These are phyloP conservation scores for Suillus weaverae DNA, from an alignment of 768 basidiomycete genomes.

Conservation along the genomic window DNA sequence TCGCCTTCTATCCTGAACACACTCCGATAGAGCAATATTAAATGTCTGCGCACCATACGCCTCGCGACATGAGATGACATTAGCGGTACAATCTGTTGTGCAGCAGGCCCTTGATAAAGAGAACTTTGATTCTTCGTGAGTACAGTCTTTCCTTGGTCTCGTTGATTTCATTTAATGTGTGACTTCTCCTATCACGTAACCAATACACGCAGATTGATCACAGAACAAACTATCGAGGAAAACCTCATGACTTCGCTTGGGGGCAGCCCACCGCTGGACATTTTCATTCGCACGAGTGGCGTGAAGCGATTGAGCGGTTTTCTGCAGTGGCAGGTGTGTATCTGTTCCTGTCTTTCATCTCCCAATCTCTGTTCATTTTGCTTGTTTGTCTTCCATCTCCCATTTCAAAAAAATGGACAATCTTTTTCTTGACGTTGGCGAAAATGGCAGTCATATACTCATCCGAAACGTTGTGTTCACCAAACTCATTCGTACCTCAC, in stretches of 20 bases:
- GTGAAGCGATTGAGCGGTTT: slow-evolving; percentile 89
- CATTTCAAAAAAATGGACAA: slow-evolving; percentile 39
- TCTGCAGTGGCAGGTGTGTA: slow-evolving; percentile 90
- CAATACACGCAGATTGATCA: neutral
- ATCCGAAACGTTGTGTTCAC: neutral
- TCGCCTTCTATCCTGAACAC: slow-evolving; percentile 1
- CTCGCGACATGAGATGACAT: slow-evolving; percentile 87
- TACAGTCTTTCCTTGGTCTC: neutral
- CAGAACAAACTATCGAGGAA: slow-evolving; percentile 32
- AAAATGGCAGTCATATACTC: neutral
- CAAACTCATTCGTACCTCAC: slow-evolving; percentile 3
- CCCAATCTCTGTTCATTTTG: neutral
- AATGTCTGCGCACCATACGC: slow-evolving; percentile 94
- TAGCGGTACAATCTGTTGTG: slow-evolving; percentile 53
- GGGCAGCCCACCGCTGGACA: slow-evolving; percentile 80
- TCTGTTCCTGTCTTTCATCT: slow-evolving; percentile 1
- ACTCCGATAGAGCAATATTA: slow-evolving; percentile 65
- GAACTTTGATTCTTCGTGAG: slow-evolving; percentile 29
- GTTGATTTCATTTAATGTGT: slow-evolving; percentile 3
- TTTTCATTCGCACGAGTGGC: slow-evolving; percentile 89
- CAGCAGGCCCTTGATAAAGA: slow-evolving; percentile 34
- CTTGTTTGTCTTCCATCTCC: slow-evolving; percentile 33
- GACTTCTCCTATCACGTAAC: neutral
- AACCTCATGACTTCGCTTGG: slow-evolving; percentile 65
- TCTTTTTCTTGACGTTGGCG: slow-evolving; percentile 36